A percentile compares a stretch with the other conserved stretches of the same genome.
phyloP scores from a whole-genome alignment of 345 rosid genomes.

The Isatis tinctoria region DNA sequence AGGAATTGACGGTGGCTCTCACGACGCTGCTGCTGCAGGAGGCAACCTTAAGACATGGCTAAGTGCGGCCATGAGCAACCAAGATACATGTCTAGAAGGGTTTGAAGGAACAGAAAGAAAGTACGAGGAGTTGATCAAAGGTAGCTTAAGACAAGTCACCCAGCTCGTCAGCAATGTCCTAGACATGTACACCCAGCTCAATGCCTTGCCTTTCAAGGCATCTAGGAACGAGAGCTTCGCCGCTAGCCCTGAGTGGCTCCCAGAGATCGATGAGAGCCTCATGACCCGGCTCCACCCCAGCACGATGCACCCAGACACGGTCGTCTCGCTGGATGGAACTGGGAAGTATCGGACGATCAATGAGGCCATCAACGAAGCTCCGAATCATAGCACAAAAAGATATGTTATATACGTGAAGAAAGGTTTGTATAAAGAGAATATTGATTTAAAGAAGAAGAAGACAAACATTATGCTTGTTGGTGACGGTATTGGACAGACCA shows the following conservation, averaged over 20 bases:
- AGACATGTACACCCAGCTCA: conserved; percentile 50
- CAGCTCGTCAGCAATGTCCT: conserved; percentile 63
- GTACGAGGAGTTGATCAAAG: conserved; percentile 52
- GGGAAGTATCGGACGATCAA: conserved; percentile 61
- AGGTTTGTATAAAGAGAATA: conserved; percentile 72
- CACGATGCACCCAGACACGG: conserved; percentile 38
- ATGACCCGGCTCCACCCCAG: conserved; percentile 29
- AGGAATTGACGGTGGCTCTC: conserved; percentile 34
- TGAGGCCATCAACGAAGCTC: conserved; percentile 71
- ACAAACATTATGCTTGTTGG: conserved; percentile 72
- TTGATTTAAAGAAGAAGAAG: conserved; percentile 72
- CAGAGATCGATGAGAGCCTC: conserved; percentile 53
- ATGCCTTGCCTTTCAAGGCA: conserved; percentile 63
- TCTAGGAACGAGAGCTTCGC: conserved; percentile 31
- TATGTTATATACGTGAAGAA: conserved; percentile 61
- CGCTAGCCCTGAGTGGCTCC: conserved; percentile 56
- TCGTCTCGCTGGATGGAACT: conserved; percentile 66
- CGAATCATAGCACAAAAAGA: conserved; percentile 62
- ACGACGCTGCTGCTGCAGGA: conserved; percentile 31
- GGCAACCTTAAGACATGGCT: conserved; percentile 84
- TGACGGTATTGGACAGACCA: conserved; percentile 68
- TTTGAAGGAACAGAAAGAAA: conserved; percentile 76
- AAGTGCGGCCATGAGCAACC: conserved; percentile 88
- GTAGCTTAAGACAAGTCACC: conserved; percentile 74
- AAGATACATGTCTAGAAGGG: conserved; percentile 93